Base-by-base conservation (phyloP, 2,329 filamentous ascomycete species). In the Calonectria henricotiae region DNA sequence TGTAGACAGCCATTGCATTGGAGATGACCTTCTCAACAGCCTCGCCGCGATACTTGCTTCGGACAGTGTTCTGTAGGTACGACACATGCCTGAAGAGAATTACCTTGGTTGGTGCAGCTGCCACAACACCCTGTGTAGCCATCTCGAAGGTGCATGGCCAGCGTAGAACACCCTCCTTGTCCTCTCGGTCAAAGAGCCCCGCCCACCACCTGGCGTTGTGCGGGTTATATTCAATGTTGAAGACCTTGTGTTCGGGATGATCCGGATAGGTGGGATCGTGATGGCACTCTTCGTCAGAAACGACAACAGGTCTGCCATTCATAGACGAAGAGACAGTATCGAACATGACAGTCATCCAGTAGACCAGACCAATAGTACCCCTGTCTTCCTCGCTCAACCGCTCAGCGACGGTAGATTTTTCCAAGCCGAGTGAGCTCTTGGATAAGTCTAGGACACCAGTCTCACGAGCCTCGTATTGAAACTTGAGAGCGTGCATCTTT, bases 331-430 rank as follows among this genome's bases (percentile, higher is more conserved):
- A 89, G 17, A 90, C 78, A 0, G 88, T 90, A 76, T 90, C 88
- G 47, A 89, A 88, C 88, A 90, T 90, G 58, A 89, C 82, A 0
- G 86, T 87, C 49, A 91, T 81, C 89, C 89, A 91, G 76, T 88
- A 90, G 15, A 90, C 77, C 12, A 90, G 79, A n/a, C 87, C 84
- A 32, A 90, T 82, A 0, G 89, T 90, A 25, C 83, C 78, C 20
- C 77, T 78, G 23, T 84, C 80, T 66, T 69, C 82, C 76, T 47
- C 81, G 20, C 69, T 79, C 51, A 77, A 30, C 13, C 74, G 65
- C 35, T 77, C 76, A 4, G 69, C 65, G 9, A 71, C 51, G n/a
- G 71, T 72, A 4, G 73, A 68, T 62, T 72, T 78, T 62, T 78
- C 76, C 39, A 78, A 58, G 15, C 76, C 76, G 4, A 78, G 55